A percentile compares a stretch with the other conserved stretches of the same genome.
Conservation (phyloP, 2,329 filamentous ascomycete genomes). For the Cordyceps fumosorosea region DNA sequence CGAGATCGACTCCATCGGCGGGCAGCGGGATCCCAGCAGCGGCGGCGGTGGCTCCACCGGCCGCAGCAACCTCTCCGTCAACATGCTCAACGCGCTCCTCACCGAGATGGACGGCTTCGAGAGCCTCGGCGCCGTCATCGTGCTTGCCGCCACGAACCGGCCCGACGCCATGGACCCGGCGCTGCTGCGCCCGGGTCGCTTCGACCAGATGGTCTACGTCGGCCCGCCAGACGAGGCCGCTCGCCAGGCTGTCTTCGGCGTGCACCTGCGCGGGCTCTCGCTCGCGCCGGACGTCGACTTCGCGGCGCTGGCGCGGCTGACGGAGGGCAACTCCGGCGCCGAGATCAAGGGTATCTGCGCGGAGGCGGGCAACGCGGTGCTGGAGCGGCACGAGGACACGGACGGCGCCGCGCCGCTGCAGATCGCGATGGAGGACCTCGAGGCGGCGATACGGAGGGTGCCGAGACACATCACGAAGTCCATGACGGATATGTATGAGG, state of each 20-base stretch:
- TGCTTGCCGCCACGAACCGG: slow-evolving; percentile 87
- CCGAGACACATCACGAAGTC: slow-evolving; percentile 52
- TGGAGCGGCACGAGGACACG: slow-evolving; percentile 28
- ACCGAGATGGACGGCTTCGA: slow-evolving; percentile 97
- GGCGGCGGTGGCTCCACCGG: slow-evolving; percentile 36
- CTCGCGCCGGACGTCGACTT: slow-evolving; percentile 60
- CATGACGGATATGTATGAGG: slow-evolving; percentile 53
- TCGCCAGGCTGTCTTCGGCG: slow-evolving; percentile 67
- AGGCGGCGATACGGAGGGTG: slow-evolving; percentile 37
- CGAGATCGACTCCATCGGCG: slow-evolving; percentile 84
- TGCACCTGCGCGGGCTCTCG: slow-evolving; percentile 56
- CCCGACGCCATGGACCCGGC: slow-evolving; percentile 82
- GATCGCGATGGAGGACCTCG: slow-evolving; percentile 37
- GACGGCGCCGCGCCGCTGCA: slow-evolving; percentile 25
- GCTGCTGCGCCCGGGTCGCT: slow-evolving; percentile 75
- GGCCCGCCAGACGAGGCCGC: slow-evolving; percentile 70
- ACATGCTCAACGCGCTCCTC: slow-evolving; percentile 81
- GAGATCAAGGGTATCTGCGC: slow-evolving; percentile 60
- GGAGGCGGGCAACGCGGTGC: slow-evolving; percentile 36
- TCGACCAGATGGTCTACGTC: slow-evolving; percentile 81
- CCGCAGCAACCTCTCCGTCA: slow-evolving; percentile 47
- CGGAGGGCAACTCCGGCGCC: slow-evolving; percentile 78
- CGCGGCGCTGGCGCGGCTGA: slow-evolving; percentile 51
- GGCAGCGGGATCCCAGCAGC: slow-evolving; percentile 30
- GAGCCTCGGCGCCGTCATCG: slow-evolving; percentile 71